These are phyloP conservation scores for Schizosaccharomyces cryophilus DNA, from an alignment of 805 yeast genomes.

Conservation along the genomic window DNA sequence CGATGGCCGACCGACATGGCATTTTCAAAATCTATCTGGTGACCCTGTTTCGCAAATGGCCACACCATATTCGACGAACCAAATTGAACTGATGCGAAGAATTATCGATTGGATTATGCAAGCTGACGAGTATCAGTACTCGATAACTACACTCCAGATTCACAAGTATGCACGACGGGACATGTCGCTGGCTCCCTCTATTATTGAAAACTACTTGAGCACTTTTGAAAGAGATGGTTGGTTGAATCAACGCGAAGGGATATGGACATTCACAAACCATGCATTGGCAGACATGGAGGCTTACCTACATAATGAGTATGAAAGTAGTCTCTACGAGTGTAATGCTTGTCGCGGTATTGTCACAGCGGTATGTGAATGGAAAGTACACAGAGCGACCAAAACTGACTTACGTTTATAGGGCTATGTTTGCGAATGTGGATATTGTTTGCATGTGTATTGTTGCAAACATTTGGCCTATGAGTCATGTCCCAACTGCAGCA, in stretches of 20 bases:
- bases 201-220: not conserved
- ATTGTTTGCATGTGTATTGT: not conserved
- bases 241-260: not conserved
- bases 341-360: conserved; percentile 1
- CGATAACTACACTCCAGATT: not conserved
- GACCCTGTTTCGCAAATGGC: not conserved
- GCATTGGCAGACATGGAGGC: not conserved
- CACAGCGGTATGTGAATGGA: not conserved
- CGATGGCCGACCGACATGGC: not conserved
- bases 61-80: not conserved
- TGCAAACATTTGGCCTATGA: not conserved
- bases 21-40: not conserved
- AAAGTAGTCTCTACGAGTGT: not conserved
- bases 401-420: not conserved
- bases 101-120: not conserved
- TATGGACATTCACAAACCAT: not conserved
- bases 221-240: not conserved
- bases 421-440: not conserved
- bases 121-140: not conserved
- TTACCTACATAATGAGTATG: not conserved
- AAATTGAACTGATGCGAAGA: not conserved
- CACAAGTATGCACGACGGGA: not conserved
- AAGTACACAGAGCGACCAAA: not conserved
- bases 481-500: not conserved
- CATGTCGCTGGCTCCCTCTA: not conserved